phyloP scores from a whole-genome alignment of 2,329 filamentous ascomycete genomes.

The Chaetomiaceae sp. region DNA sequence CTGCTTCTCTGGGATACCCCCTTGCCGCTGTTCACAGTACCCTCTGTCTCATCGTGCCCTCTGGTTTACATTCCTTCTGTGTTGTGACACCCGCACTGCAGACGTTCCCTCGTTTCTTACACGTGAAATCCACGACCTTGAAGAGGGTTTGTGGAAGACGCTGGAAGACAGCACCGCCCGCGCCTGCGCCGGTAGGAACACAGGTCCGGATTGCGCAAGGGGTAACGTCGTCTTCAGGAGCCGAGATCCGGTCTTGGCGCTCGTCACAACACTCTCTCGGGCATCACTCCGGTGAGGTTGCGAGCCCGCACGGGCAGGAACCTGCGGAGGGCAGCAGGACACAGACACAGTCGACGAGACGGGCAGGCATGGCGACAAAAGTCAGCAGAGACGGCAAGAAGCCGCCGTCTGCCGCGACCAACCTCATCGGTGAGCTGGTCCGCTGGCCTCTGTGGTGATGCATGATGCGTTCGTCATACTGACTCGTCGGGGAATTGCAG shows the following conservation, averaged over 20 bases:
- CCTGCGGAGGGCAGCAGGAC: background rate
- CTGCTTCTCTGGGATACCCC: conserved; percentile 14
- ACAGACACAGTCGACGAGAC: conserved; percentile 7
- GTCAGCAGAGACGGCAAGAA: conserved; percentile 54
- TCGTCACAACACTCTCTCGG: conserved; percentile 3
- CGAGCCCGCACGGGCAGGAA: background rate
- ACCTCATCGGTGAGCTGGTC: conserved; percentile 68
- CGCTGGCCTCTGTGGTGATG: background rate
- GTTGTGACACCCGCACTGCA: too few relatives aligned
- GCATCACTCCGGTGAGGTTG: background rate
- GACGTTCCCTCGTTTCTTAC: too few relatives aligned
- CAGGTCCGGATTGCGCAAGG: background rate
- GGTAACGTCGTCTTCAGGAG: conserved; percentile 8
- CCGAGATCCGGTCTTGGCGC: conserved; percentile 7
- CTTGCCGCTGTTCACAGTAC: background rate
- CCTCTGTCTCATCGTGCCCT: background rate
- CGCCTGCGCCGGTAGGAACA: background rate
- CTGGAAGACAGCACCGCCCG: too few relatives aligned
- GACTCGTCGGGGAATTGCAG: conserved; percentile 39
- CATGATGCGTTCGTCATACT: conserved; percentile 20
- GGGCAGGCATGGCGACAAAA: conserved; percentile 37
- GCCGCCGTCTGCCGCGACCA: conserved; percentile 79
- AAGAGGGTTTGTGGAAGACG: too few relatives aligned
- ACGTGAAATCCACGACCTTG: too few relatives aligned
- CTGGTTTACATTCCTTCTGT: background rate